Conservation (phyloP, 495 filamentous ascomycete genomes). For the Bathelium albidoporum region DNA sequence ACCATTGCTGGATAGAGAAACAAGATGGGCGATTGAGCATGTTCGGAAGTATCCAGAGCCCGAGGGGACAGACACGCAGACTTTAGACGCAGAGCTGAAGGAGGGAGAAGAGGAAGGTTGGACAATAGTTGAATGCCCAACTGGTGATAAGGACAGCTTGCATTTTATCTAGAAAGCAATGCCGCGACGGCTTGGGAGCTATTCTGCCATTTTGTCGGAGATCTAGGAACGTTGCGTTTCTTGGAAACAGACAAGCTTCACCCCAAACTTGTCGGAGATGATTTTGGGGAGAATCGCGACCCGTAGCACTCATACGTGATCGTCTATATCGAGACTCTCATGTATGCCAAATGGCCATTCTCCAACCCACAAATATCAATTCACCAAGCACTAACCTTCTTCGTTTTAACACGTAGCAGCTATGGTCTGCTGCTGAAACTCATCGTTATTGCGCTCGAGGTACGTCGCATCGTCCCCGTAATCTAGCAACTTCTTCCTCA, state of each 20-base stretch:
- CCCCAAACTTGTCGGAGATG: too few relatives aligned
- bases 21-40: slow-evolving; percentile 41
- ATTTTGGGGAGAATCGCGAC: too few relatives aligned
- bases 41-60: slow-evolving; percentile 40
- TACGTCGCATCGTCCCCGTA: too few relatives aligned
- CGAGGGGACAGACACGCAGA: slow-evolving; percentile 18
- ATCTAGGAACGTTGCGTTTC: not conserved
- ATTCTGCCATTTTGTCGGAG: not conserved
- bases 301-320: too few relatives aligned
- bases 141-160: slow-evolving; percentile 3
- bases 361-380: too few relatives aligned
- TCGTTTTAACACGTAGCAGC: too few relatives aligned
- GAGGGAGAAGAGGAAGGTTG: slow-evolving; percentile 6
- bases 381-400: too few relatives aligned
- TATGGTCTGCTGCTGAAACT: too few relatives aligned
- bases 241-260: not conserved
- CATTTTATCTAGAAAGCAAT: slow-evolving; percentile 11
- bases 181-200: not conserved
- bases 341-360: too few relatives aligned
- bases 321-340: too few relatives aligned
- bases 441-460: too few relatives aligned
- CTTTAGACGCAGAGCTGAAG: slow-evolving; percentile 5
- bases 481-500: too few relatives aligned
- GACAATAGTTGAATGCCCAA: not conserved
- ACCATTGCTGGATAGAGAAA: slow-evolving; percentile 33